These are phyloP conservation scores for Fusarium sarcochroum DNA, from an alignment of 2,329 filamentous ascomycete species.

Conservation along the genomic window DNA sequence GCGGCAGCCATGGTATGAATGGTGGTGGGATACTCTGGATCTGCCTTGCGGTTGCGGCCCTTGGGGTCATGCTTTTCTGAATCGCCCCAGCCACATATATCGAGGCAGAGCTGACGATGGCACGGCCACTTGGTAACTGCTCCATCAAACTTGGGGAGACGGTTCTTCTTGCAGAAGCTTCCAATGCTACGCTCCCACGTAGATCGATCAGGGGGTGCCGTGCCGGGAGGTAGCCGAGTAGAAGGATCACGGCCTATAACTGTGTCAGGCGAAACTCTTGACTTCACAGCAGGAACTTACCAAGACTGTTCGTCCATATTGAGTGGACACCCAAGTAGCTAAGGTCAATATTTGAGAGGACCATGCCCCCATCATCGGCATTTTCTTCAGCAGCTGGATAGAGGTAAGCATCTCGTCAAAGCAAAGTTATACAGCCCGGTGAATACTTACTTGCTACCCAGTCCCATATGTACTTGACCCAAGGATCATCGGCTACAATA, in stretches of 20 bases:
- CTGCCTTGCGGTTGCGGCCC: slow-evolving; percentile 59
- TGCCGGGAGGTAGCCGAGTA: slow-evolving; percentile 63
- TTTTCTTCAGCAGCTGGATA: slow-evolving; percentile 71
- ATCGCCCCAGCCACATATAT: slow-evolving; percentile 81
- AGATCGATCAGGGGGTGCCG: slow-evolving; percentile 61
- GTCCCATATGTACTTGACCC: slow-evolving; percentile 84
- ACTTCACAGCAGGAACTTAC: slow-evolving; percentile 55
- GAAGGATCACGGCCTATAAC: slow-evolving; percentile 63
- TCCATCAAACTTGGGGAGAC: slow-evolving; percentile 74
- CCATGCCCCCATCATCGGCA: slow-evolving; percentile 78
- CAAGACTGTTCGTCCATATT: slow-evolving; percentile 80
- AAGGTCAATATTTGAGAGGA: slow-evolving; percentile 76
- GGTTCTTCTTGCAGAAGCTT: slow-evolving; percentile 73
- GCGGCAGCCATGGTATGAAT: slow-evolving; percentile 82
- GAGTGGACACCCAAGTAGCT: slow-evolving; percentile 81
- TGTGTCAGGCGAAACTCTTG: slow-evolving; percentile 16
- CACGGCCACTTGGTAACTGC: slow-evolving; percentile 74
- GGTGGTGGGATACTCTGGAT: slow-evolving; percentile 65
- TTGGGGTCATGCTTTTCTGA: slow-evolving; percentile 62
- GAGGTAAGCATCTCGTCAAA: slow-evolving; percentile 32
- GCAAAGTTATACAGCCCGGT: not conserved
- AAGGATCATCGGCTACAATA: slow-evolving; percentile 79
- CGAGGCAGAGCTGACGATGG: slow-evolving; percentile 81
- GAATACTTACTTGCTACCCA: slow-evolving; percentile 75
- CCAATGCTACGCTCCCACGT: slow-evolving; percentile 75